These are phyloP conservation scores for Lonicera japonica DNA, from an alignment of 129 eudicot species.

Conservation along the genomic window DNA sequence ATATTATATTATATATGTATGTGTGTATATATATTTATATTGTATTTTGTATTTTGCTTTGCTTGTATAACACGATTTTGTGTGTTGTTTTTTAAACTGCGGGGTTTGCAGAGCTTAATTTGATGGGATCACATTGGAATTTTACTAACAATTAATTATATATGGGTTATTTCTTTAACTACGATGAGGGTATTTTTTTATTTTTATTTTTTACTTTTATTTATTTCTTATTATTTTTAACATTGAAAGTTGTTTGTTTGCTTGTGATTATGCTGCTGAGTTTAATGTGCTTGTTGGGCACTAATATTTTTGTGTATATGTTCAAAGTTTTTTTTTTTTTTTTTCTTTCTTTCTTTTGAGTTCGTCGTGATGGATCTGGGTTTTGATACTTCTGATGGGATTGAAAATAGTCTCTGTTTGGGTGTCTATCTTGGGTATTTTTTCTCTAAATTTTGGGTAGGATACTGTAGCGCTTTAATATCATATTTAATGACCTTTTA, in stretches of 20 bases:
- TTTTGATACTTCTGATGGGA: slow-evolving; percentile 5
- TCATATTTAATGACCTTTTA: no score
- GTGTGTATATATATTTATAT: no score
- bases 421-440: background rate
- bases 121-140: slow-evolving; percentile 48
- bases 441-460: background rate
- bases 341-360: background rate
- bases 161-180: background rate
- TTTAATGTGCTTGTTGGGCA: slow-evolving; percentile 23
- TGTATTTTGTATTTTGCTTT: background rate
- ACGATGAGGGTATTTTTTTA: background rate
- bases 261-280: slow-evolving; percentile 15
- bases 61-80: slow-evolving; percentile 16
- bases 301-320: background rate
- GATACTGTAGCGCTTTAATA: background rate
- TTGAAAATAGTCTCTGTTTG: background rate
- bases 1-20: no score
- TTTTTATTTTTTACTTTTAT: background rate
- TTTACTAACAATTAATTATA: slow-evolving; percentile 6
- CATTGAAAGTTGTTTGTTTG: slow-evolving; percentile 17
- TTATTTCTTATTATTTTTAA: background rate
- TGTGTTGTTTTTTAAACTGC: slow-evolving; percentile 7
- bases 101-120: slow-evolving; percentile 12
- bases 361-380: slow-evolving; percentile 29
- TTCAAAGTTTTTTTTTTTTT: slow-evolving; percentile 17